Evolutionary conservation across 164 flowering plant genomes (phyloP).

Genomic region (Chimonanthus praecox): DNA sequence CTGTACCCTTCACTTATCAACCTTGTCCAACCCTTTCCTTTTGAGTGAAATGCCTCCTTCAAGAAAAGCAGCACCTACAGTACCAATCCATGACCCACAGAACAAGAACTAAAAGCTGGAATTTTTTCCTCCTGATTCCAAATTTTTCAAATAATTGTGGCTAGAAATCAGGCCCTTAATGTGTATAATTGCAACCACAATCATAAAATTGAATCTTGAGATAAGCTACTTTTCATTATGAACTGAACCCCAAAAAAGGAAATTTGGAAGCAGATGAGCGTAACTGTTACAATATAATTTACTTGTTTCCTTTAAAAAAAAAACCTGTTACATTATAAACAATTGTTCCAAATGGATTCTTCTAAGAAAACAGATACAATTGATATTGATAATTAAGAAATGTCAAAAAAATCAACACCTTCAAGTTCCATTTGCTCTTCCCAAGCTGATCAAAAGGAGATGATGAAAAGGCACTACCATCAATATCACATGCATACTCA

Average conservation of each 20-base stretch:
- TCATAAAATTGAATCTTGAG: not conserved
- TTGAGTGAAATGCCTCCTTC: too few relatives aligned
- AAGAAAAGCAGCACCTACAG: too few relatives aligned
- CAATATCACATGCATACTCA: conserved; percentile 98
- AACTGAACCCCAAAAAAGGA: not conserved
- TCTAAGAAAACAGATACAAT: not conserved
- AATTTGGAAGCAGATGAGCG: not conserved
- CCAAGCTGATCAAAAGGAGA: conserved; percentile 82
- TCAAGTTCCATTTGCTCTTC: conserved; percentile 93
- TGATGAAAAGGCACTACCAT: conserved; percentile 98
- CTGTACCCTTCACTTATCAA: too few relatives aligned
- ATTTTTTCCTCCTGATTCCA: too few relatives aligned
- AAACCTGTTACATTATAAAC: not conserved
- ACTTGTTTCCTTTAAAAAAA: too few relatives aligned
- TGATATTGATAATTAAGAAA: not conserved
- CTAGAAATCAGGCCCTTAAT: too few relatives aligned
- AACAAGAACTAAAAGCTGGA: too few relatives aligned
- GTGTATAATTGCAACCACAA: not conserved
- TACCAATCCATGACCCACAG: too few relatives aligned
- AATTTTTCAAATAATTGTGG: too few relatives aligned
- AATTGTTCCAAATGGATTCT: conserved; percentile 1
- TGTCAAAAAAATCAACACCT: conserved; percentile 43
- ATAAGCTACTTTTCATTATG: too few relatives aligned
- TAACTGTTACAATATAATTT: not conserved
- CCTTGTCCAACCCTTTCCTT: too few relatives aligned